These are phyloP conservation scores for Apiotrichum mycotoxinovorans DNA, from an alignment of 1,284 basidiomycete species.

Conservation along the genomic window DNA sequence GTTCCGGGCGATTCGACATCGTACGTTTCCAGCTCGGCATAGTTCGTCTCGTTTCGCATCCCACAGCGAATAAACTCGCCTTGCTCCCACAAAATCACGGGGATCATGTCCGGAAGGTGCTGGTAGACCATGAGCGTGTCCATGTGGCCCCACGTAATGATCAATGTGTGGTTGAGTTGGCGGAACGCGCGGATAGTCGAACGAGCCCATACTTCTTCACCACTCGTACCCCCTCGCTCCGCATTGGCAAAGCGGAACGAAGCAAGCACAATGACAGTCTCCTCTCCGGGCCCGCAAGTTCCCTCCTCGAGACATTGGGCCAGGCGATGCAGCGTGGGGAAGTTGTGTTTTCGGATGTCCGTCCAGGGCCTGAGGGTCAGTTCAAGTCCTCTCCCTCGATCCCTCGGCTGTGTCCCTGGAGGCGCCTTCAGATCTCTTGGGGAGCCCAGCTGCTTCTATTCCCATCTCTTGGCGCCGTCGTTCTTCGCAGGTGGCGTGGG, in stretches of 20 bases:
- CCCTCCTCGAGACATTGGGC: slow-evolving; percentile 21
- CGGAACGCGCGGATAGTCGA: slow-evolving; percentile 28
- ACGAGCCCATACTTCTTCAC: slow-evolving; percentile 27
- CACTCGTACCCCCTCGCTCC: slow-evolving; percentile 6
- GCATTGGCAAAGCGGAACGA: slow-evolving; percentile 30
- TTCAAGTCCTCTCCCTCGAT: neutral
- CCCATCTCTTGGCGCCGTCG: too few species aligned
- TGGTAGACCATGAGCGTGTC: slow-evolving; percentile 40
- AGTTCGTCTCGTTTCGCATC: slow-evolving; percentile 22
- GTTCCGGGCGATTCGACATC: slow-evolving; percentile 6
- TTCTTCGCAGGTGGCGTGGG: too few species aligned
- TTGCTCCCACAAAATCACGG: slow-evolving; percentile 30
- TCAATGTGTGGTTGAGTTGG: slow-evolving; percentile 33
- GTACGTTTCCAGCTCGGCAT: slow-evolving; percentile 8
- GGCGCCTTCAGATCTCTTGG: too few species aligned
- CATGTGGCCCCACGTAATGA: slow-evolving; percentile 29
- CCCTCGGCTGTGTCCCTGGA: too few species aligned
- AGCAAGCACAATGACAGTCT: slow-evolving; percentile 29
- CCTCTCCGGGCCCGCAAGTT: slow-evolving; percentile 24
- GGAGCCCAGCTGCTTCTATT: too few species aligned
- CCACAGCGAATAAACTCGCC: slow-evolving; percentile 18
- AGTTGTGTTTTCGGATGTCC: slow-evolving; percentile 3
- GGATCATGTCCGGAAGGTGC: slow-evolving; percentile 31
- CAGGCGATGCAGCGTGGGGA: slow-evolving; percentile 17
- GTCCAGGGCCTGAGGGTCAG: slow-evolving; percentile 14